Percentiles rank a stretch among this genome's conserved stretches.
phyloP scores from a whole-genome alignment of 2,329 filamentous ascomycete species.

The Cladophialophora carrionii region DNA sequence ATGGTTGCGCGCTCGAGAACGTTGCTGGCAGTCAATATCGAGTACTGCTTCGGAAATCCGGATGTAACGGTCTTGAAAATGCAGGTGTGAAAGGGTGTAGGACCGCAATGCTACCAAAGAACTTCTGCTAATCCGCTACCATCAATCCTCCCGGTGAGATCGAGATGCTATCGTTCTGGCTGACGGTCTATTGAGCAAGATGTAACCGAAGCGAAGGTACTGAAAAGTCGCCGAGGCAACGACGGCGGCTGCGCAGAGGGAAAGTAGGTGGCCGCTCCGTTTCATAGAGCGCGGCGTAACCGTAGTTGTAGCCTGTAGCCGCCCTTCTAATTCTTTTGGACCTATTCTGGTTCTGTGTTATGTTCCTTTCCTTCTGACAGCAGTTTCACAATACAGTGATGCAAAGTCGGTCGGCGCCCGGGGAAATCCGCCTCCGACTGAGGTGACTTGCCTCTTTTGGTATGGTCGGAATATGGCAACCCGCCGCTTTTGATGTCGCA shows the following conservation, averaged over 20 bases:
- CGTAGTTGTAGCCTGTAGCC: background rate
- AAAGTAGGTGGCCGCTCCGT: conserved; percentile 8
- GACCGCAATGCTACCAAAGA: no score
- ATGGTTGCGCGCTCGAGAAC: conserved; percentile 9
- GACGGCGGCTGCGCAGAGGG: conserved; percentile 24
- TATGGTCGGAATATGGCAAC: background rate
- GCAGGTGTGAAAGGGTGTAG: background rate
- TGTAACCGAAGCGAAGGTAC: conserved; percentile 18
- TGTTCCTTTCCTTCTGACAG: background rate
- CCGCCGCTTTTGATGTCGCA: no score
- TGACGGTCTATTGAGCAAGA: conserved; percentile 4
- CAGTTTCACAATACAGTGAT: background rate
- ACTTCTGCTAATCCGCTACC: no score
- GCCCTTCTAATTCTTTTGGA: background rate
- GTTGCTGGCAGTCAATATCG: background rate
- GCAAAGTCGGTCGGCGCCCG: background rate
- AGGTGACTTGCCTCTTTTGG: background rate
- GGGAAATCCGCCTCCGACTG: background rate
- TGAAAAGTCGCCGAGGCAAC: conserved; percentile 24
- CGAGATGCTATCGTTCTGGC: background rate
- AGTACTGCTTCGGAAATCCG: background rate
- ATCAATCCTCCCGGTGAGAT: background rate
- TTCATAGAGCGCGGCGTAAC: background rate
- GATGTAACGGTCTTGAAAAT: background rate
- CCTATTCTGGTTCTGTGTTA: background rate